Evolutionary conservation across 2,329 filamentous ascomycete species (phyloP), one percentile per base, ranked within the genome.

Genomic region (Pochonia chlamydosporia): DNA sequence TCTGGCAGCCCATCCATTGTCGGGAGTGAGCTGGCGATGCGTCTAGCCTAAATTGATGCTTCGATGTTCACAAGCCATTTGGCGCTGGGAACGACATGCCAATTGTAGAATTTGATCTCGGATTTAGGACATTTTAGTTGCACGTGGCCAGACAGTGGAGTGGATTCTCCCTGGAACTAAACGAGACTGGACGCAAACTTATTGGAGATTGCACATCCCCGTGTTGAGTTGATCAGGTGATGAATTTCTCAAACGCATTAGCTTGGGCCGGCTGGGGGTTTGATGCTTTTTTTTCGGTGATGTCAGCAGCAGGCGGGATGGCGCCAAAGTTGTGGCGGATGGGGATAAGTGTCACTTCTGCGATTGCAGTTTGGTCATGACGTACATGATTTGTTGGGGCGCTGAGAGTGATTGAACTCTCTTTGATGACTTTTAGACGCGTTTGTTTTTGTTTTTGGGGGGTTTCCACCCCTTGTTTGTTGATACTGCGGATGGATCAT

Each of bases 261-360:
- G n/a, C 11, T 35, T 8, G 31, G 31, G 31, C n/a, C n/a, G 18
- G 14, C 11, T 6, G 13, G 16, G 18, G 14, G 30, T n/a, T 33
- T 8, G 9, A 13, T 39, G 5, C 14, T 20, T 35, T 7, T 7
- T 39, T 9, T 2, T 5, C 36, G 11, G 31, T 44, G 43, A 37
- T 44, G 42, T 44, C 31, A 44, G 31, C 14, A 36, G 21, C n/a
- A 16, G 30, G 42, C 31, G 42, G 23, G 23, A 44, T 45, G 43
- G 16, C 33, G 43, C 35, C 43, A 39, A 39, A 30, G 33, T 39
- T 30, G 21, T 16, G 30, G 30, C 21, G 30, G 42, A n/a, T 31
- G 18, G 35, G n/a, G 20, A 39, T 6, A 24, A 13, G n/a, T 5
- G 16, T 21, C 18, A 11, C n/a, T n/a, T n/a, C n/a, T n/a, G n/a